A percentile compares a stretch with the other conserved stretches of the same genome.
Conservation (phyloP, 768 basidiomycete genomes). For the Dacryopinax spathularia region DNA sequence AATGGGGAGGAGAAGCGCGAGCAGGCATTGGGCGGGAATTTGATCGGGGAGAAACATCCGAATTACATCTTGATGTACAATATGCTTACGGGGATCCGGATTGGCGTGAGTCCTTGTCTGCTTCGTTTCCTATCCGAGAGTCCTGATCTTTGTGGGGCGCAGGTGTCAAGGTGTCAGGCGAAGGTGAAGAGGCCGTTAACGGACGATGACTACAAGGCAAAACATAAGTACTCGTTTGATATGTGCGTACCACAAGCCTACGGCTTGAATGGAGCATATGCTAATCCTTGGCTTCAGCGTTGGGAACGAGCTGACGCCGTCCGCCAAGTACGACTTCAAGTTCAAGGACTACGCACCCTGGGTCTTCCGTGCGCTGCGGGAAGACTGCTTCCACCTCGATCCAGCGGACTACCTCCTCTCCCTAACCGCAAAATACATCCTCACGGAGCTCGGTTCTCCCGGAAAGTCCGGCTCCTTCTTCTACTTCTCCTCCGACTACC, state of each 20-base stretch:
- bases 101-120: constrained; percentile 47
- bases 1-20: constrained; percentile 20
- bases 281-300: constrained; percentile 36
- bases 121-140: neutral
- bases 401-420: constrained; percentile 96
- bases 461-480: constrained; percentile 99
- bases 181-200: constrained; percentile 79
- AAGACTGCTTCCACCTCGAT: constrained; percentile 87
- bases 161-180: constrained; percentile 93
- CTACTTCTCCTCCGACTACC: constrained; percentile 96
- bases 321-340: constrained; percentile 97
- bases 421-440: constrained; percentile 91
- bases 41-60: constrained; percentile 96
- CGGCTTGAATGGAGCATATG: neutral
- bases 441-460: constrained; percentile 92
- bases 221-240: constrained; percentile 94
- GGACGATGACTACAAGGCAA: constrained; percentile 71
- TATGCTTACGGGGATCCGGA: constrained; percentile 97
- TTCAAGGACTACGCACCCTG: constrained; percentile 99
- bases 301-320: constrained; percentile 95
- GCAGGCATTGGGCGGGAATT: constrained; percentile 70
- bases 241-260: constrained; percentile 43
- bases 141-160: neutral
- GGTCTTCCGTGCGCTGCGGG: constrained; percentile 91
- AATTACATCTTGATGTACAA: constrained; percentile 99